Base-by-base conservation (phyloP, 352 stramenopile species). In the Phytophthora brassicae region DNA sequence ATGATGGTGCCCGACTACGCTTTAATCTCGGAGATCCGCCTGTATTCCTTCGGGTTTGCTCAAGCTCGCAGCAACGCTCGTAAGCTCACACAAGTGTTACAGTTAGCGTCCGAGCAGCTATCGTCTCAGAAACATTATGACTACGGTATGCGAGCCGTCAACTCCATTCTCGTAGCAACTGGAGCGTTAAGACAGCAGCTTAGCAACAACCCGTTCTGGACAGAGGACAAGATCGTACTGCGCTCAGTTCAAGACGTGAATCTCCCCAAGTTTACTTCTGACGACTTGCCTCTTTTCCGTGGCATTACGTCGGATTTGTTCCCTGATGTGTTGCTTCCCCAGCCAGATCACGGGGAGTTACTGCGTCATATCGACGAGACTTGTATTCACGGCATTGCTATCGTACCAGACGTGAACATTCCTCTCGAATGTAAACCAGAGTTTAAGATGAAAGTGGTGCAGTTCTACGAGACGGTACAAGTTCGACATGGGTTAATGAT, bases 1-100 rank as follows among this genome's bases (percentile, higher is more conserved):
- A 98, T 98, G 94, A 98, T 98, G 94, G 93, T 98, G 38, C 94
- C 94, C 14, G 90, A 98, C 70, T 98, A 98, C 56, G 92, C 93
- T 0, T 77, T 98, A 38, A 98, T 98, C 60, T 92, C 89, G 2
- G 89, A 98, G 65, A 98, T 98, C 60, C 89, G 92, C 13, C 66
- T 98, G 41, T 97, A 97, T 61, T 96, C 88, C 23, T 97, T 97
- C 38, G 94, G 94, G 1, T 98, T 98, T 65, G 78, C 89, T 5
- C 83, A 97, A 56, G 92, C 66, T 45, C 82, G 86, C 7, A 90
- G 78, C 44, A 96, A 97, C 12, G 91, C 92, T 0, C 89, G 93
- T 8, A 98, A 98, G 55, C 83, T 98, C 48, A 97, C 97, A 5
- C 89, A 97, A 41, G 90, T 97, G 22, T 77, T 98, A 22, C 92